These are phyloP conservation scores for Martensiomyces pterosporus DNA, from an alignment of 192 early-diverging fungal species.

Conservation along the genomic window DNA sequence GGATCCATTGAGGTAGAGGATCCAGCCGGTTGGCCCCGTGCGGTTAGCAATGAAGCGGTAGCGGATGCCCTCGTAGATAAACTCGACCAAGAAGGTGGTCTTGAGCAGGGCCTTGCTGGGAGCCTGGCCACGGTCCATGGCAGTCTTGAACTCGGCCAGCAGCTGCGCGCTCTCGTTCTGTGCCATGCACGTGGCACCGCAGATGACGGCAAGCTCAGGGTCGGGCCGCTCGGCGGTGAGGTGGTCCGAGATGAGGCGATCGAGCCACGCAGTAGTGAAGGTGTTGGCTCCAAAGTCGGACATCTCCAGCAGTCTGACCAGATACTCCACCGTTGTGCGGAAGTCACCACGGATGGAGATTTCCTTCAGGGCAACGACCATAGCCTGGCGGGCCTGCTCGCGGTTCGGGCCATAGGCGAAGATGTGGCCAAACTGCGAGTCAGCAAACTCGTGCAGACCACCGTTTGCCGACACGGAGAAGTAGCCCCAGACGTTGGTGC, in stretches of 20 bases:
- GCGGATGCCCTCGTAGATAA: slow-evolving; percentile 88
- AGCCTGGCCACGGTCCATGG: slow-evolving; percentile 90
- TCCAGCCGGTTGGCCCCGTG: slow-evolving; percentile 76
- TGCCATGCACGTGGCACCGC: slow-evolving; percentile 87
- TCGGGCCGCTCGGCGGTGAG: slow-evolving; percentile 90
- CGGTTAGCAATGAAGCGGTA: slow-evolving; percentile 83
- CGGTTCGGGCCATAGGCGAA: slow-evolving; percentile 96
- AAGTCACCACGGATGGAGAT: slow-evolving; percentile 98
- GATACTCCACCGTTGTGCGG: slow-evolving; percentile 96
- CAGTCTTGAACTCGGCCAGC: slow-evolving; percentile 69
- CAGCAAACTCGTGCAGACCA: slow-evolving; percentile 98
- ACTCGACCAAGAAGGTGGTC: slow-evolving; percentile 77
- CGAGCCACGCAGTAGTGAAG: slow-evolving; percentile 95
- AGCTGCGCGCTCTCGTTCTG: slow-evolving; percentile 62
- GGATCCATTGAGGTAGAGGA: slow-evolving; percentile 77
- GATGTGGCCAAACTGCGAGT: slow-evolving; percentile 98
- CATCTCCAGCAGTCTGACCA: slow-evolving; percentile 89
- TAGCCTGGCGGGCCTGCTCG: slow-evolving; percentile 88
- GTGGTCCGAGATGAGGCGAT: slow-evolving; percentile 83
- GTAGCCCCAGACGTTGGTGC: slow-evolving; percentile 99
- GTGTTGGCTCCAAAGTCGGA: slow-evolving; percentile 83
- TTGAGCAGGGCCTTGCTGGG: slow-evolving; percentile 71
- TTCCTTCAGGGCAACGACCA: slow-evolving; percentile 97
- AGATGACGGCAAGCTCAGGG: slow-evolving; percentile 82
- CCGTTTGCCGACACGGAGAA: slow-evolving; percentile 93